Evolutionary conservation across 331 rosid genomes (phyloP).

Genomic region (Erythrophleum ivorense): DNA sequence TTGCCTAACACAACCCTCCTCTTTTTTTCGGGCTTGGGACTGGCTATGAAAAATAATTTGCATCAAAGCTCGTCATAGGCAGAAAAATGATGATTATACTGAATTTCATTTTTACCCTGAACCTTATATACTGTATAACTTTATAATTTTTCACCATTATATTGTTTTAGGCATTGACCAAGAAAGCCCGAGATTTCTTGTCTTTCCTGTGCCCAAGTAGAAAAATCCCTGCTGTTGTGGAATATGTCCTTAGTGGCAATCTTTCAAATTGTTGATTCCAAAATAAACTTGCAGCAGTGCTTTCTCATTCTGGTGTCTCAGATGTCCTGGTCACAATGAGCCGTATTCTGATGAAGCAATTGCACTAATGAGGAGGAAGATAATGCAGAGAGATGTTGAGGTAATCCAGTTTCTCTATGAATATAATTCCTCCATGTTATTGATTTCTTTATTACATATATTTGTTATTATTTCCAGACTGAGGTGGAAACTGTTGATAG

Average conservation of each 20-base stretch:
- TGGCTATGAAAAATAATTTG: too few species aligned
- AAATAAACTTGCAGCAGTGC: slow-evolving; percentile 97
- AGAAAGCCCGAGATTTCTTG: slow-evolving; percentile 84
- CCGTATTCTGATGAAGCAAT: slow-evolving; percentile 88
- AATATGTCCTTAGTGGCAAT: slow-evolving; percentile 93
- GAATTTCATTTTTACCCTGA: background rate
- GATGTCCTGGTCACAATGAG: slow-evolving; percentile 92
- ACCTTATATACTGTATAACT: background rate
- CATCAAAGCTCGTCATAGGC: too few species aligned
- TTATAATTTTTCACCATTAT: background rate
- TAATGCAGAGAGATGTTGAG: slow-evolving; percentile 97
- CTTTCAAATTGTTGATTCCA: slow-evolving; percentile 86
- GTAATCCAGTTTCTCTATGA: slow-evolving; percentile 44
- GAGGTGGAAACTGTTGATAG: slow-evolving; percentile 92
- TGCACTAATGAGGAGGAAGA: slow-evolving; percentile 85
- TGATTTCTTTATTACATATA: background rate
- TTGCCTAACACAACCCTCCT: too few species aligned
- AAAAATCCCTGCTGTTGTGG: slow-evolving; percentile 87
- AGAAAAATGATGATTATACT: slow-evolving; percentile 39
- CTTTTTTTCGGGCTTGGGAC: too few species aligned
- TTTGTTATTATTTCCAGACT: slow-evolving; percentile 49
- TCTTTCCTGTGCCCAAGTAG: slow-evolving; percentile 86
- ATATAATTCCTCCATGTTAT: background rate
- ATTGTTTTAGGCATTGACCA: slow-evolving; percentile 64
- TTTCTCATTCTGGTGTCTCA: slow-evolving; percentile 79